Conservation (phyloP, 2,329 filamentous ascomycete species). For the Aaosphaeria arxii region DNA sequence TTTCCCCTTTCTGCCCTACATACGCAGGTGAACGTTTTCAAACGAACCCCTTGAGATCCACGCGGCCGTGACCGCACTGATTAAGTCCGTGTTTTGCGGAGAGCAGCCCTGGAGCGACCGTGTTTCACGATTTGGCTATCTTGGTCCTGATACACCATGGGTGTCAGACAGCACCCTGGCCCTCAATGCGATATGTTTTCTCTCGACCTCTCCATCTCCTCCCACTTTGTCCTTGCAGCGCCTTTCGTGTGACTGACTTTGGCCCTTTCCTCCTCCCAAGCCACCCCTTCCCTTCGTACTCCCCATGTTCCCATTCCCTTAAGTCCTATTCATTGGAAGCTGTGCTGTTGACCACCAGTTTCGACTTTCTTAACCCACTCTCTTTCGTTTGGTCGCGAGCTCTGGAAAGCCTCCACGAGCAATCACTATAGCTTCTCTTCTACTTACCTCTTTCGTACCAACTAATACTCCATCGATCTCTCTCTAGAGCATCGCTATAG, state of each 20-base stretch:
- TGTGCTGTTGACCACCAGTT: constrained; percentile 34
- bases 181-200: constrained; percentile 28
- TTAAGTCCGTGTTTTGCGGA: constrained; percentile 13
- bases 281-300: too few species aligned
- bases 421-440: background rate
- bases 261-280: constrained; percentile 18
- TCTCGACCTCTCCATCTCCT: too few species aligned
- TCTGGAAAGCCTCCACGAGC: constrained; percentile 2
- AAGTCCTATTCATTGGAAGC: constrained; percentile 32
- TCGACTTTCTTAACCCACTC: constrained; percentile 27
- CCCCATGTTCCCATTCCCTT: constrained; percentile 8
- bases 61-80: too few species aligned
- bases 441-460: constrained; percentile 3
- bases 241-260: constrained; percentile 25
- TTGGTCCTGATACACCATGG: constrained; percentile 26
- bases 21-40: too few species aligned
- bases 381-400: constrained; percentile 28
- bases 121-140: constrained; percentile 20
- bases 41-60: too few species aligned
- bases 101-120: constrained; percentile 10
- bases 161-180: constrained; percentile 26
- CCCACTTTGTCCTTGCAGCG: constrained; percentile 14
- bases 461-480: constrained; percentile 4
- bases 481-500: constrained; percentile 2
- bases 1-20: too few species aligned